Evolutionary conservation across 164 flowering plant genomes (phyloP), one percentile per base, ranked within the genome.

Genomic region (Magnolia sinica): DNA sequence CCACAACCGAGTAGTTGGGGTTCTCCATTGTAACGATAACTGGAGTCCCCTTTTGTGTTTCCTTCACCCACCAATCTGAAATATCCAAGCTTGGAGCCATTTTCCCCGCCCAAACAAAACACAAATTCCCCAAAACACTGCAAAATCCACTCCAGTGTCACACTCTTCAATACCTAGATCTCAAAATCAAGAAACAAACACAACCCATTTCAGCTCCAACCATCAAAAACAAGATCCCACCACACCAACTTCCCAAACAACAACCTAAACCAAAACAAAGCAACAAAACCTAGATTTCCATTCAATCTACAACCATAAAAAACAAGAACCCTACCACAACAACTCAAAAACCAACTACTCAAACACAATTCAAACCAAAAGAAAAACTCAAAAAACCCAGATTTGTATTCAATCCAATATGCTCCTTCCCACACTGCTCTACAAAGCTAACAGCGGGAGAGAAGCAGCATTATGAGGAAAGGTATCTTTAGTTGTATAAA

Each of bases 11-110:
- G 85, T 83, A 87, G 76, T 89, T 92, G 59, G 96, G 91, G 70
- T 90, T 92, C 88, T 92, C 96, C 96, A 92, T 92, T 55, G 86
- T 92, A 76, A 92, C 96, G 8, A 90, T 88, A 68, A 91, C 95
- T 9, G 95, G 92, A 13, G 91, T 88, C 49, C 95, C 93, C 75
- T 83, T 89, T 67, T 82, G 67, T 8, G 73, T 80, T 9, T 87
- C 93, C 79, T 89, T 88, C 8, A 74, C 79, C 88, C 89, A 88
- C 89, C 85, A 86, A 37, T 81, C 80, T 0, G 91, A 86, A 75
- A 88, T 87, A 79, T 88, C 89, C 78, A 89, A 80, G 58, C 89
- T 86, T 76, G 91, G 91, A 82, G 89, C 87, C 95, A 91, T 75
- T 55, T 27, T 37, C 19, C 71, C 7, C n/a, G 31, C 49, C 29